These are phyloP conservation scores for Tulasnella sp. DNA, from an alignment of 768 basidiomycete genomes.

Conservation along the genomic window DNA sequence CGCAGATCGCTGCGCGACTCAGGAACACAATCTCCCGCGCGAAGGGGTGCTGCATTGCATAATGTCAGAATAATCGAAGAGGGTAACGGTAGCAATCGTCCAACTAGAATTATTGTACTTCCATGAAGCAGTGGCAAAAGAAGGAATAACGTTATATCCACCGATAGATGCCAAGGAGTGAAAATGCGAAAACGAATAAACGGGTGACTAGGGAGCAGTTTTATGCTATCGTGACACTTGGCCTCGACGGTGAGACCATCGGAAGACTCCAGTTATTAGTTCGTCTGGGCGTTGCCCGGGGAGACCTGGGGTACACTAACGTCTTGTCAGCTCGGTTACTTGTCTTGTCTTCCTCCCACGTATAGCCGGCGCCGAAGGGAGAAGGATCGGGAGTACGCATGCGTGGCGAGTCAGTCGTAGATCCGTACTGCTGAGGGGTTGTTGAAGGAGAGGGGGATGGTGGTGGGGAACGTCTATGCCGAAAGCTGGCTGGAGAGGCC, in stretches of 20 bases:
- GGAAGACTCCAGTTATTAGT: slow-evolving; percentile 10
- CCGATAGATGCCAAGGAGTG: too few species aligned
- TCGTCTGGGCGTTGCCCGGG: neutral
- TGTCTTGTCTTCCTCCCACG: slow-evolving; percentile 8
- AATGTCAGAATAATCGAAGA: too few species aligned
- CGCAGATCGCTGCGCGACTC: too few species aligned
- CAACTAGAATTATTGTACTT: too few species aligned
- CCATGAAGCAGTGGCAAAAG: too few species aligned
- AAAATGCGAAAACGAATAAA: too few species aligned
- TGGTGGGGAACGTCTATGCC: slow-evolving; percentile 17
- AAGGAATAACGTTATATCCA: too few species aligned
- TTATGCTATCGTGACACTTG: neutral
- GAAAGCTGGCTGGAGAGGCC: neutral
- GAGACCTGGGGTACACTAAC: neutral
- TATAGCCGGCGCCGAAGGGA: neutral
- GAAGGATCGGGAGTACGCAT: neutral
- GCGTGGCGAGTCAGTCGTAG: slow-evolving; percentile 8
- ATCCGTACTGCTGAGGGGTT: slow-evolving; percentile 6
- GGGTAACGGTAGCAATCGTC: too few species aligned
- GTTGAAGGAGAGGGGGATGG: slow-evolving; percentile 15
- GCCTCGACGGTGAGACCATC: neutral
- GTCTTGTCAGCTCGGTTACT: neutral
- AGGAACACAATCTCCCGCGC: too few species aligned
- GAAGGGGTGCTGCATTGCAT: too few species aligned
- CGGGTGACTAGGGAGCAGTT: too few species aligned